These are phyloP conservation scores for Coniochaeta sp. DNA, from an alignment of 2,329 filamentous ascomycete species.

Conservation along the genomic window DNA sequence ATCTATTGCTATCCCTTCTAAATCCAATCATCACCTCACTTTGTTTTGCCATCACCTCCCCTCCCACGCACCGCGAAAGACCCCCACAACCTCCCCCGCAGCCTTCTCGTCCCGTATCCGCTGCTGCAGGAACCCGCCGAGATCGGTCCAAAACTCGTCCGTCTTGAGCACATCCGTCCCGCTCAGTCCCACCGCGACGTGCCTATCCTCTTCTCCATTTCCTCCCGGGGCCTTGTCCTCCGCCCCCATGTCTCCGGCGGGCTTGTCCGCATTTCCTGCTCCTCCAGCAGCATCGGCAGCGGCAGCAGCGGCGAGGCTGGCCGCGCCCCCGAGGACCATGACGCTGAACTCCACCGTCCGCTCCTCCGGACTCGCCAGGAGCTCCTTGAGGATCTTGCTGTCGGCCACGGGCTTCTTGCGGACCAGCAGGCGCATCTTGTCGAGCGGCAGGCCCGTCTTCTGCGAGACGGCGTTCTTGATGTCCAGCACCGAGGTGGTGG, in stretches of 20 bases:
- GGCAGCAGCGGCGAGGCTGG: constrained; percentile 27
- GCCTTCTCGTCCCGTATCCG: constrained; percentile 63
- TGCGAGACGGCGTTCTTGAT: constrained; percentile 64
- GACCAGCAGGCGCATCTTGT: constrained; percentile 78
- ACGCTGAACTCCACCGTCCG: constrained; percentile 66
- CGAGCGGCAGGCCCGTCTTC: constrained; percentile 55
- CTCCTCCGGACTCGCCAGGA: constrained; percentile 45
- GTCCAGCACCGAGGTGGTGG: constrained; percentile 70
- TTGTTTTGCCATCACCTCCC: constrained; percentile 21
- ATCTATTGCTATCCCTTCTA: background rate
- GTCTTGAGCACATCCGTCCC: constrained; percentile 55
- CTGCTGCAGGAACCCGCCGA: constrained; percentile 73
- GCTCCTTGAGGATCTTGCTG: constrained; percentile 67
- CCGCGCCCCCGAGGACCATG: constrained; percentile 76
- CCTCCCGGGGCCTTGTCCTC: no score
- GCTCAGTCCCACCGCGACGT: constrained; percentile 44
- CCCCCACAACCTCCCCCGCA: constrained; percentile 54
- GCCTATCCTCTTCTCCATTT: constrained; percentile 6
- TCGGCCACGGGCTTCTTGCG: constrained; percentile 82
- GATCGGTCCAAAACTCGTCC: constrained; percentile 78
- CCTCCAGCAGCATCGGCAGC: constrained; percentile 12
- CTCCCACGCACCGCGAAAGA: constrained; percentile 69
- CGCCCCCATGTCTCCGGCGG: constrained; percentile 37
- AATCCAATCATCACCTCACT: background rate
- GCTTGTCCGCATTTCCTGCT: constrained; percentile 11